Conservation (phyloP, 129 eudicot species). For the Flaveria brownii region DNA sequence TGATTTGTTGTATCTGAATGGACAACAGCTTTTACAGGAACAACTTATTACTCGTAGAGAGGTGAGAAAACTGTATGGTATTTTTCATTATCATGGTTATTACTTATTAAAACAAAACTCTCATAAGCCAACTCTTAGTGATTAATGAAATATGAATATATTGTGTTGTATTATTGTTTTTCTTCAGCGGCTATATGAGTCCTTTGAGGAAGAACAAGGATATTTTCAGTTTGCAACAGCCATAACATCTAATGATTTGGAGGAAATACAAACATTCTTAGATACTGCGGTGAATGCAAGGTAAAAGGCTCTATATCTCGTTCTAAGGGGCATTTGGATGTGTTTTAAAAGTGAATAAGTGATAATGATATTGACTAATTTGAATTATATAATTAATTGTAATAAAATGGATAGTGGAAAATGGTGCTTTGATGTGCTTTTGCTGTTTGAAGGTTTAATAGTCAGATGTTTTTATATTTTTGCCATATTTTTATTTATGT, state of each 20-base stretch:
- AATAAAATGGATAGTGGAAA: not conserved
- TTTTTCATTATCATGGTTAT: not conserved
- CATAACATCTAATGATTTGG: slow-evolving; percentile 73
- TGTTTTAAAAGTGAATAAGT: not conserved
- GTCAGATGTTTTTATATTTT: not conserved
- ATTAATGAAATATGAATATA: not conserved
- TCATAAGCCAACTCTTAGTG: not conserved
- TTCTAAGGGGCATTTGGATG: not conserved
- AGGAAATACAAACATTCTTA: slow-evolving; percentile 83
- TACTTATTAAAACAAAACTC: not conserved
- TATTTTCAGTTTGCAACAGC: slow-evolving; percentile 23
- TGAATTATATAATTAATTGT: not conserved
- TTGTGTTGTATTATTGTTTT: not conserved
- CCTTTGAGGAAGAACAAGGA: slow-evolving; percentile 69
- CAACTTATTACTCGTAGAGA: slow-evolving; percentile 78
- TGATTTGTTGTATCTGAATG: slow-evolving; percentile 70
- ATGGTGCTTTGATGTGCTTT: not conserved
- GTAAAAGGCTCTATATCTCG: slow-evolving; percentile 33
- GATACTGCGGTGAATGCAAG: slow-evolving; percentile 78
- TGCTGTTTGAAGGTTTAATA: not conserved
- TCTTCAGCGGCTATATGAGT: slow-evolving; percentile 70
- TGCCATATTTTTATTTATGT: not conserved
- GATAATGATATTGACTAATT: not conserved
- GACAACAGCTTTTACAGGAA: slow-evolving; percentile 74
- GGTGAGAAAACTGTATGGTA: slow-evolving; percentile 30